These are phyloP conservation scores for Asterochloris sp. DNA, from an alignment of 139 green algal species.

Conservation along the genomic window DNA sequence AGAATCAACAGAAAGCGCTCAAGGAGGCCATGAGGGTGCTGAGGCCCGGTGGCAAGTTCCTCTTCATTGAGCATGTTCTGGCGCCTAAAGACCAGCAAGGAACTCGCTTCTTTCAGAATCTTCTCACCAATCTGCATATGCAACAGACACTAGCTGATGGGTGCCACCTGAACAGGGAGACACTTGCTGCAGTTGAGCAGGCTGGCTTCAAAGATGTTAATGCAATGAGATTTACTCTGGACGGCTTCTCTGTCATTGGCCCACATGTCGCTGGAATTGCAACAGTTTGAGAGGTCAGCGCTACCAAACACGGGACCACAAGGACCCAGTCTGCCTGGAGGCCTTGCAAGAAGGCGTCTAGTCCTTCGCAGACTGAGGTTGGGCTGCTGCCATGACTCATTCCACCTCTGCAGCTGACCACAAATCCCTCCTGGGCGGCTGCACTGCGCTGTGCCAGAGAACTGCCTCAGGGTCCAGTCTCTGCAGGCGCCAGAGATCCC, in stretches of 20 bases:
- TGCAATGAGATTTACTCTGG: conserved; percentile 34
- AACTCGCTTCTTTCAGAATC: conserved; percentile 34
- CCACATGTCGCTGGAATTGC: conserved; percentile 48
- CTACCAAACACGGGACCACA: no score
- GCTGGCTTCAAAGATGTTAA: conserved; percentile 21
- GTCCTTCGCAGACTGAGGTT: no score
- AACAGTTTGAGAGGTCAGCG: neutral
- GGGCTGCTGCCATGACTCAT: no score
- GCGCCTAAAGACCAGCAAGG: conserved; percentile 23
- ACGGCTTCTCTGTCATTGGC: conserved; percentile 30
- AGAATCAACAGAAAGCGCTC: conserved; percentile 30
- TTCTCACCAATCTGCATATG: conserved; percentile 46
- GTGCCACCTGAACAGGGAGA: conserved; percentile 63
- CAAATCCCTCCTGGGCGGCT: no score
- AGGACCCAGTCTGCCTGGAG: no score
- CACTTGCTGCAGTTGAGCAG: conserved; percentile 26
- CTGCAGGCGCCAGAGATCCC: no score
- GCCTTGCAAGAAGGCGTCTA: no score
- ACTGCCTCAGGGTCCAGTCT: no score
- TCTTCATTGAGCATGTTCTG: conserved; percentile 74
- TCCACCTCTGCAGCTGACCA: no score
- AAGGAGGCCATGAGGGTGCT: conserved; percentile 53
- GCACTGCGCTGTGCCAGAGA: no score
- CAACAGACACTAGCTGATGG: conserved; percentile 62
- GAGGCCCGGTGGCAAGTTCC: conserved; percentile 47